Base-by-base conservation (phyloP, 768 basidiomycete genomes). In the Tulasnella sp. region DNA sequence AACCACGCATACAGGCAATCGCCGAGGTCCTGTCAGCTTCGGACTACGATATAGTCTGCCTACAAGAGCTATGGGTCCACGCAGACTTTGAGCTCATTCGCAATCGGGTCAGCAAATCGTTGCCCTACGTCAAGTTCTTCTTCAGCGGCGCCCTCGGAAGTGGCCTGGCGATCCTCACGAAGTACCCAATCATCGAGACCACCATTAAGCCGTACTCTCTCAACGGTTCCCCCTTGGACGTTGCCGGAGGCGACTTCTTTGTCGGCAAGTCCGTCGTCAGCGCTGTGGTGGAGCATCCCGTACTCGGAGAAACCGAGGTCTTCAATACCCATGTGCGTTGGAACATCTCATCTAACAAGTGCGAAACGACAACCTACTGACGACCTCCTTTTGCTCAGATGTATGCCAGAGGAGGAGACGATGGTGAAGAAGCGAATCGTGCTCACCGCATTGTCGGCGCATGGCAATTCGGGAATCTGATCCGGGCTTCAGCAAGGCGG, bases 61-160 rank as follows among this genome's bases (percentile, higher is more conserved):
- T 97, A 36, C 94, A 98, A 79, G 94, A 98, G 81, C 80, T 95
- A 29, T 96, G 95, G 95, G 90, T 95, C 36, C 86, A 88, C 75
- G 82, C 87, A 19, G 95, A 98, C 81, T 97, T 88, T 77, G 87
- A 91, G 74, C 83, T 84, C 64, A 83, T 98, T 41, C 84, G 88
- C 68, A 80, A 85, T 69, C 83, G 83, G 59, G 83, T 94, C 2
- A 78, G 83, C 5, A 81, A 82, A 73, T 80, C 81, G 65, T 79
- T 94, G 5, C 91, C 90, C 1, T 84, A 90, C 77, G 84, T 91
- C 35, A 92, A 93, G 79, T 92, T 90, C 81, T 96, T 94, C 80
- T 90, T 90, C 77, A 97, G 94, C 76, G 95, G 95, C 74, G 95
- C 93, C 12, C 83, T 98, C 39, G 95, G 95, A 11, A 90, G 95